phyloP scores from a whole-genome alignment of 768 basidiomycete genomes.

The Mrakia blollopis region DNA sequence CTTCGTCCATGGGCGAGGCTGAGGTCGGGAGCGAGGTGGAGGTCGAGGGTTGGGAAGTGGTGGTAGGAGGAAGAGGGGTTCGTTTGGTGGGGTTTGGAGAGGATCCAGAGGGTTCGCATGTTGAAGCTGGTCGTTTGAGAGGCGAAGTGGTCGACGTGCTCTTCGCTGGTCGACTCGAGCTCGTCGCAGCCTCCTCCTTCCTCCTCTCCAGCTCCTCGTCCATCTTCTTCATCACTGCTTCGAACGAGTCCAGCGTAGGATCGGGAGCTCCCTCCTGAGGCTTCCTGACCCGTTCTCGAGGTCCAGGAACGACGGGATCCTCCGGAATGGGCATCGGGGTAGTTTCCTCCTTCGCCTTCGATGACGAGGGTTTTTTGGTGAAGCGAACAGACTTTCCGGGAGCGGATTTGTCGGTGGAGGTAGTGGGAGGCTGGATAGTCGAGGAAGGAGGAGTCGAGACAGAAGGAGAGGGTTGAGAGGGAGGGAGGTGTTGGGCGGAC shows the following conservation, averaged over 20 bases:
- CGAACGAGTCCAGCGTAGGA: slow-evolving; percentile 80
- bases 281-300: slow-evolving; percentile 10
- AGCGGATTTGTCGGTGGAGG: slow-evolving; percentile 16
- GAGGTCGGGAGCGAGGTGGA: not conserved
- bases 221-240: slow-evolving; percentile 93
- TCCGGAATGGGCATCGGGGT: slow-evolving; percentile 26
- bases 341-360: slow-evolving; percentile 1
- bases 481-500: slow-evolving; percentile 2
- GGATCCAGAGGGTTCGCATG: no score
- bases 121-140: slow-evolving; percentile 10
- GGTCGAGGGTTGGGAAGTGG: slow-evolving; percentile 6
- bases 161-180: slow-evolving; percentile 27
- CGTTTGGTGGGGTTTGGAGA: slow-evolving; percentile 1
- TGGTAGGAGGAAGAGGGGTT: not conserved
- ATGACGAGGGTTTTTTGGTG: slow-evolving; percentile 8
- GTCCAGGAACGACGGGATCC: slow-evolving; percentile 22
- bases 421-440: not conserved
- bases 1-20: slow-evolving; percentile 45
- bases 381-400: slow-evolving; percentile 11
- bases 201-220: slow-evolving; percentile 64
- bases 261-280: slow-evolving; percentile 45
- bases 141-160: not conserved
- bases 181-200: slow-evolving; percentile 19
- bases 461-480: slow-evolving; percentile 3
- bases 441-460: not conserved